These are phyloP conservation scores for Quercus aquifolioides DNA, from an alignment of 306 rosid genomes.

Conservation along the genomic window DNA sequence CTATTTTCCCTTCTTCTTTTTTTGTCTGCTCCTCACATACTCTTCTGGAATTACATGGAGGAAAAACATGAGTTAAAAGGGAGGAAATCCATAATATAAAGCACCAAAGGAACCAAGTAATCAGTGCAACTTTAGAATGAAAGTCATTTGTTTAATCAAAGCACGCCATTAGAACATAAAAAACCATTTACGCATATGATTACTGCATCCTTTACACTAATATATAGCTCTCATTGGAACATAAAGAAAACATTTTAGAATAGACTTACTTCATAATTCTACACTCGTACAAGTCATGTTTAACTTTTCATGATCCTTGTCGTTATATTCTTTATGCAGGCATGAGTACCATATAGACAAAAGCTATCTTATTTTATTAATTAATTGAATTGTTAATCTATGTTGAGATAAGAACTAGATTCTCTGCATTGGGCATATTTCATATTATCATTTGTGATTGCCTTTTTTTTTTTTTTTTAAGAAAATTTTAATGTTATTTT, in stretches of 20 bases:
- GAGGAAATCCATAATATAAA: constrained; percentile 17
- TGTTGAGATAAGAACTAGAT: constrained; percentile 38
- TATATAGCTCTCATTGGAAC: constrained; percentile 7
- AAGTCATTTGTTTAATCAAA: constrained; percentile 17
- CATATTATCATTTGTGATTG: constrained; percentile 5
- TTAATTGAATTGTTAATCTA: constrained; percentile 20
- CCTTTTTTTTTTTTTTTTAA: no score
- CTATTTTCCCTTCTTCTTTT: background rate
- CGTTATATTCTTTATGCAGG: constrained; percentile 21
- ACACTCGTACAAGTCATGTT: background rate
- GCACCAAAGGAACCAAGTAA: constrained; percentile 23
- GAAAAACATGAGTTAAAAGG: background rate
- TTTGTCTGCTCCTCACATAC: background rate
- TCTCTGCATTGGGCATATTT: constrained; percentile 32
- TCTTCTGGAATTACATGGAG: constrained; percentile 18
- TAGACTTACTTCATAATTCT: background rate
- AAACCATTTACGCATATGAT: constrained; percentile 26
- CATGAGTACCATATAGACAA: constrained; percentile 15
- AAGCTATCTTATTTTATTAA: background rate
- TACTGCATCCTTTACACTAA: constrained; percentile 24
- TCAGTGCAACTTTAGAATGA: constrained; percentile 9
- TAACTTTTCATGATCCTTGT: constrained; percentile 31
- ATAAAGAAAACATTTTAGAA: background rate
- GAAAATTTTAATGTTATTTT: no score
- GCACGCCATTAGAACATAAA: constrained; percentile 12